Evolutionary conservation across 345 rosid genomes (phyloP).

Genomic region (Alliaria petiolata): DNA sequence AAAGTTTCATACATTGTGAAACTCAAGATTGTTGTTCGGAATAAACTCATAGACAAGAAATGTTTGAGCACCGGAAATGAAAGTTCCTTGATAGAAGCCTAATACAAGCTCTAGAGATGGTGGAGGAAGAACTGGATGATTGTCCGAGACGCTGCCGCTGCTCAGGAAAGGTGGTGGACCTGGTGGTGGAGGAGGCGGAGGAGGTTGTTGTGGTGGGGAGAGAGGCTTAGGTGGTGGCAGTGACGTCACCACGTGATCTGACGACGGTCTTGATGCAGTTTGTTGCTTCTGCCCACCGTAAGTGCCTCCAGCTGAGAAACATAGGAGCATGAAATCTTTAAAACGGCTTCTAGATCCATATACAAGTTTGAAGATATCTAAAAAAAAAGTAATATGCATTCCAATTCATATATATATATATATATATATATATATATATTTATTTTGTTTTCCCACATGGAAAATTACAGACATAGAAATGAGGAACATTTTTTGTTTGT

Average conservation of each 20-base stretch:
- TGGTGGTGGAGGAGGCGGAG: too few relatives aligned
- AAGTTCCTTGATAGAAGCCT: conserved; percentile 36
- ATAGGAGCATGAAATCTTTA: background rate
- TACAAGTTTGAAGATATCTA: background rate
- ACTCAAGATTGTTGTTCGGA: too few relatives aligned
- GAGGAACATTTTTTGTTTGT: too few relatives aligned
- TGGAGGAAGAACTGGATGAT: background rate
- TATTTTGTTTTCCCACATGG: too few relatives aligned
- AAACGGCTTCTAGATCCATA: background rate
- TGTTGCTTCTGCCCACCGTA: conserved; percentile 50
- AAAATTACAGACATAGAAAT: too few relatives aligned
- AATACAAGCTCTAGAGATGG: conserved; percentile 51
- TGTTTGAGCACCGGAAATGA: background rate
- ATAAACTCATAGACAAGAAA: too few relatives aligned
- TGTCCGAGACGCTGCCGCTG: too few relatives aligned
- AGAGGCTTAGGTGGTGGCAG: too few relatives aligned
- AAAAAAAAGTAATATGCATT: too few relatives aligned
- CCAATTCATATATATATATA: too few relatives aligned
- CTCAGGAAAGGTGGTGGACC: background rate
- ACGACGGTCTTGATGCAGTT: conserved; percentile 41
- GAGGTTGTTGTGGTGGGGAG: conserved; percentile 28
- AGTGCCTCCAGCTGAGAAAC: conserved; percentile 5
- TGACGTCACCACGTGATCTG: conserved; percentile 25
- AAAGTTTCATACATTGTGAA: too few relatives aligned
- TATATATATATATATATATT: too few relatives aligned